phyloP scores from a whole-genome alignment of 2,329 filamentous ascomycete species.

The Diaporthe sp. region DNA sequence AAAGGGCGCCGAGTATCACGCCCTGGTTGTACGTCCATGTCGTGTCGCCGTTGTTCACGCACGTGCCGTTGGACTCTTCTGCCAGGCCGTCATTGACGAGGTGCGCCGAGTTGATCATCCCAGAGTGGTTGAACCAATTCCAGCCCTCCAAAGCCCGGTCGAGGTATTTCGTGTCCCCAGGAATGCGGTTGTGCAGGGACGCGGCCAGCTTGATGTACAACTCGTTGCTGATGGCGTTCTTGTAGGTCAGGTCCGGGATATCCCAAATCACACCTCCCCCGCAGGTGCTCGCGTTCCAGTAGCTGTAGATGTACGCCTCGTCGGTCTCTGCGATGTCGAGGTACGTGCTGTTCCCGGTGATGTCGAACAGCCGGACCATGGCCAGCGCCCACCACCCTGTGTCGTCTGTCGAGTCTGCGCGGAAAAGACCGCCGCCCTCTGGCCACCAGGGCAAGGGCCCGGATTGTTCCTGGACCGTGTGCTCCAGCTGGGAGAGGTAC shows the following conservation, averaged over 20 bases:
- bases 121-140: constrained; percentile 65
- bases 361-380: constrained; percentile 69
- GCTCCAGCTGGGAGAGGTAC: constrained; percentile 49
- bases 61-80: constrained; percentile 50
- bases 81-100: constrained; percentile 69
- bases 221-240: constrained; percentile 72
- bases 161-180: constrained; percentile 56
- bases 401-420: constrained; percentile 64
- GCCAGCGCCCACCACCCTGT: constrained; percentile 76
- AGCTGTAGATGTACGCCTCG: constrained; percentile 69
- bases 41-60: constrained; percentile 65
- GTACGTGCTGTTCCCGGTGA: constrained; percentile 65
- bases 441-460: constrained; percentile 54
- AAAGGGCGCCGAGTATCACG: constrained; percentile 67
- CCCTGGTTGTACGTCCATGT: constrained; percentile 73
- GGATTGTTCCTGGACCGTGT: constrained; percentile 53
- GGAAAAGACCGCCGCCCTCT: constrained; percentile 54
- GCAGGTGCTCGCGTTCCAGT: constrained; percentile 62
- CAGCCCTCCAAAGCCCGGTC: constrained; percentile 65
- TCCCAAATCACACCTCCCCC: constrained; percentile 71
- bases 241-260: constrained; percentile 62
- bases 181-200: constrained; percentile 64
- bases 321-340: constrained; percentile 66
- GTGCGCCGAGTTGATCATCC: constrained; percentile 65
- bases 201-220: constrained; percentile 68